Evolutionary conservation across 2,329 filamentous ascomycete genomes (phyloP).

Genomic region (Sporothrix brasiliensis): DNA sequence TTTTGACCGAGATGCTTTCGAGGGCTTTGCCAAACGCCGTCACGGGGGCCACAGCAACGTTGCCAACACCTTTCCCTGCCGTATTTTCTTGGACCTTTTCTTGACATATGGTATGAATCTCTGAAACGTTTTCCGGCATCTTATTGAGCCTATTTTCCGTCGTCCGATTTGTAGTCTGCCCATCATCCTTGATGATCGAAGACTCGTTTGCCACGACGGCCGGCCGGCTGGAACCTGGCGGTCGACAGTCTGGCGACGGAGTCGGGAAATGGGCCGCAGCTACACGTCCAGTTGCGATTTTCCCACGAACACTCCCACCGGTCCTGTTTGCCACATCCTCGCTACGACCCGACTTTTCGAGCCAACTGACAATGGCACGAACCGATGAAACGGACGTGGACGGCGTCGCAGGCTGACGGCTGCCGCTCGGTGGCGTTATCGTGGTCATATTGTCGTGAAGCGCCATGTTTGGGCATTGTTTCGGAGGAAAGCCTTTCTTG

Average conservation of each 20-base stretch:
- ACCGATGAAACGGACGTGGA: constrained; percentile 25
- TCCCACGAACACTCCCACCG: no score
- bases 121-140: background rate
- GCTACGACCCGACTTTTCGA: constrained; percentile 20
- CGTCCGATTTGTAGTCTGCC: no score
- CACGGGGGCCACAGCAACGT: background rate
- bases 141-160: no score
- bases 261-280: background rate
- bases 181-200: background rate
- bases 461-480: background rate
- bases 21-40: background rate
- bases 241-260: background rate
- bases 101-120: background rate
- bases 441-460: background rate
- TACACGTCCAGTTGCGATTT: background rate
- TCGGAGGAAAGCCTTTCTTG: no score
- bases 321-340: background rate
- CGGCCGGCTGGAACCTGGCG: background rate
- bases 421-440: background rate
- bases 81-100: background rate
- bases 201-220: background rate
- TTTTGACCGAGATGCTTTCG: background rate
- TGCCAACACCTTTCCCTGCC: background rate
- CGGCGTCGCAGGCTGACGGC: constrained; percentile 4
- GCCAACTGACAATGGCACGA: constrained; percentile 29